These are phyloP conservation scores for Trichophyton schoenleinii DNA, from an alignment of 2,329 filamentous ascomycete genomes.

Conservation along the genomic window DNA sequence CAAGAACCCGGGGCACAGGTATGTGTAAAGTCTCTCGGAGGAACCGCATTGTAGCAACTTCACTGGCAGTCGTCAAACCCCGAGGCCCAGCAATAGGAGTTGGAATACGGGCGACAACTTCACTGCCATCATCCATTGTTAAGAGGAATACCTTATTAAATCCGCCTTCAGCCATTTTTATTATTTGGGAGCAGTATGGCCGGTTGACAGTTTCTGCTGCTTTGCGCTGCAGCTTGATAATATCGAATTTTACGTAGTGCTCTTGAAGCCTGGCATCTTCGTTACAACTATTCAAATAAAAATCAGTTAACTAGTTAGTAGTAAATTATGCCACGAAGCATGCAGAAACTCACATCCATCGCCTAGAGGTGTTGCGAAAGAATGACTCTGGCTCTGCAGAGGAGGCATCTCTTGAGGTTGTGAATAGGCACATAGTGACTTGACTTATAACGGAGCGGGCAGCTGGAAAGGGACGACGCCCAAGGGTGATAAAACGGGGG, in stretches of 20 bases:
- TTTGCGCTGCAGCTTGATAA: not conserved
- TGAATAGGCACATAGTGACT: not conserved
- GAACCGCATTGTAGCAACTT: slow-evolving; percentile 28
- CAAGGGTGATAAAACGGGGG: not conserved
- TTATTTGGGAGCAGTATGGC: slow-evolving; percentile 13
- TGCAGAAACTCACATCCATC: slow-evolving; percentile 5
- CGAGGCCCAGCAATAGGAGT: slow-evolving; percentile 19
- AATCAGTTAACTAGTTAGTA: not conserved
- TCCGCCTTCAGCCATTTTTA: slow-evolving; percentile 21
- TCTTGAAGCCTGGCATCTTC: slow-evolving; percentile 8
- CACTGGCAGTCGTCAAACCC: slow-evolving; percentile 23
- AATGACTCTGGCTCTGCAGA: not conserved
- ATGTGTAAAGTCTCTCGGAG: slow-evolving; percentile 19
- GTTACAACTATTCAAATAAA: slow-evolving; percentile 7
- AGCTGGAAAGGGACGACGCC: not conserved
- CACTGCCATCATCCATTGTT: slow-evolving; percentile 15
- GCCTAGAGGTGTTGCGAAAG: slow-evolving; percentile 6
- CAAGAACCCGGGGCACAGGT: slow-evolving; percentile 27
- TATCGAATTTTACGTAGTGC: slow-evolving; percentile 9
- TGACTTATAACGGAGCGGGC: not conserved
- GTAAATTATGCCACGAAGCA: not conserved
- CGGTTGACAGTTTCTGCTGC: slow-evolving; percentile 11
- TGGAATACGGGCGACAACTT: slow-evolving; percentile 18
- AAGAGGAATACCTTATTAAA: slow-evolving; percentile 20
- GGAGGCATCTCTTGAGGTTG: not conserved